Base-by-base conservation (phyloP, 257 asterid species). In the Nyctanthes arbortristis region DNA sequence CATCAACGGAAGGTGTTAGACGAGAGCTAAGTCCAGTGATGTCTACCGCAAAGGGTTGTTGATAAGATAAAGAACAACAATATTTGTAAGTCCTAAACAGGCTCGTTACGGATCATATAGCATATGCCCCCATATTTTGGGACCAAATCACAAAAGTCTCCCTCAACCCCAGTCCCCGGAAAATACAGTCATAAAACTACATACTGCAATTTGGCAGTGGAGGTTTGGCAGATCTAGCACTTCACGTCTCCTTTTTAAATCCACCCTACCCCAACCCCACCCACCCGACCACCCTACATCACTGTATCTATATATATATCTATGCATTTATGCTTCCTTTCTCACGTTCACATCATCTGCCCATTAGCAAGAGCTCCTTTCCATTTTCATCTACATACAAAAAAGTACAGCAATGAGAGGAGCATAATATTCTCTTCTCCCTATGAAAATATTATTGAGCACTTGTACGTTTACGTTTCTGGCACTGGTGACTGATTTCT, bases 141-240 rank as follows among this genome's bases (percentile, higher is more conserved):
- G n/a, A n/a, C n/a, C n/a, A n/a, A n/a, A n/a, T n/a, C n/a, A n/a
- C n/a, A n/a, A n/a, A n/a, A n/a, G n/a, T n/a, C n/a, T n/a, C n/a
- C n/a, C n/a, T n/a, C n/a, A n/a, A n/a, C 39, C 31, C 77, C 72
- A 40, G 32, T 6, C 29, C 76, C 58, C 63, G 60, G 57, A 12
- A 57, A 31, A 39, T 37, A 69, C 61, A 68, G 56, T 62, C 70
- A 3, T 55, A 62, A 68, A 57, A n/a, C 73, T 10, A 39, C 47
- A 63, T 54, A 28, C 75, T 55, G 67, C 66, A 37, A 14, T 14
- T 37, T 60, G 43, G 13, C 74, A 67, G n/a, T n/a, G 78, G 76
- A 68, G 31, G 80, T 71, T 81, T 72, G 82, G 77, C 86, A 82
- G 84, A 81, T 75, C 77, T 27, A 77, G 80, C 82, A 79, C 87